These are phyloP conservation scores for Beauveria bassiana DNA, from an alignment of 2,329 filamentous ascomycete species.

Conservation along the genomic window DNA sequence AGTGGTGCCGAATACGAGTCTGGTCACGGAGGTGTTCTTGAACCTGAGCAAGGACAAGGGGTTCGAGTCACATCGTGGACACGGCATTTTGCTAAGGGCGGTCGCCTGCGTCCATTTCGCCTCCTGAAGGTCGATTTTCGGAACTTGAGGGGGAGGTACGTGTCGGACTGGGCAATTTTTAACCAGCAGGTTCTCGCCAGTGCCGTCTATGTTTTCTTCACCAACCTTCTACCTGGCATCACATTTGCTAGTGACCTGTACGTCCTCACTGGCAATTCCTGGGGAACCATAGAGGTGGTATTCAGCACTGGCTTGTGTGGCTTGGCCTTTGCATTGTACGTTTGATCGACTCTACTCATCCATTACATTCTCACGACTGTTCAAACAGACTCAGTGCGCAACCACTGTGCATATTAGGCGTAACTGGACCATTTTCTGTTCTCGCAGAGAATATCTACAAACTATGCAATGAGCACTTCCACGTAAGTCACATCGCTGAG, in stretches of 20 bases:
- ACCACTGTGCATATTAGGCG: slow-evolving; percentile 56
- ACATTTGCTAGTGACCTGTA: slow-evolving; percentile 60
- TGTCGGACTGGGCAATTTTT: slow-evolving; percentile 50
- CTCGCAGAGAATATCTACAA: slow-evolving; percentile 58
- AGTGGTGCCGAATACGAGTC: not conserved
- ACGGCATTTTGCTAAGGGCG: slow-evolving; percentile 26
- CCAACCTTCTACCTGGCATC: slow-evolving; percentile 57
- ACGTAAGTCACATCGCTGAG: slow-evolving; percentile 28
- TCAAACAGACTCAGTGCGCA: slow-evolving; percentile 44
- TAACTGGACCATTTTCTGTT: slow-evolving; percentile 61
- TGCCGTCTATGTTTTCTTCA: slow-evolving; percentile 60
- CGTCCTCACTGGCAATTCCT: slow-evolving; percentile 52
- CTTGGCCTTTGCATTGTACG: slow-evolving; percentile 52
- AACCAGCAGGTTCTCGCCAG: slow-evolving; percentile 58
- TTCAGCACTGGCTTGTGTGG: slow-evolving; percentile 59
- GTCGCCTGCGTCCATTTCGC: slow-evolving; percentile 43
- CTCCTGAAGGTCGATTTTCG: slow-evolving; percentile 40
- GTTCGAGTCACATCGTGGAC: not conserved
- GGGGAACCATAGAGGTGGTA: slow-evolving; percentile 61
- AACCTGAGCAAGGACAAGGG: not conserved
- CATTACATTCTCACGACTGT: not conserved
- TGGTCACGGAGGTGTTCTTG: not conserved
- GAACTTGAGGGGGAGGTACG: slow-evolving; percentile 38
- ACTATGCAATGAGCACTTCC: slow-evolving; percentile 46
- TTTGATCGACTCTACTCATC: not conserved